Evolutionary conservation across 1,139 yeast species (phyloP).

Genomic region (Diutina ranongensis): DNA sequence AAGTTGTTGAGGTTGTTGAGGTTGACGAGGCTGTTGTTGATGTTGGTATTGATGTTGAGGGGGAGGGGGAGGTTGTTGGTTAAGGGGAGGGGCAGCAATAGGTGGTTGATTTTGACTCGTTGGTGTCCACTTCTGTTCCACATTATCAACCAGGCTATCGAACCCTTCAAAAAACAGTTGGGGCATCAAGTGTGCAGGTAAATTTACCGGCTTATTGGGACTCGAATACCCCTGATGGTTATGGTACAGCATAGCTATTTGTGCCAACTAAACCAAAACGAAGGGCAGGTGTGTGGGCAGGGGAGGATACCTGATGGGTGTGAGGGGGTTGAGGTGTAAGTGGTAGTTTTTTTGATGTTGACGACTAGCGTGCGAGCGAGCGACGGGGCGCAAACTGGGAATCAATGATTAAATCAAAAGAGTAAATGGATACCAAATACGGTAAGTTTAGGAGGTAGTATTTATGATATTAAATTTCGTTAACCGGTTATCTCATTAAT

Average conservation of each 20-base stretch:
- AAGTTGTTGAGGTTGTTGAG: not conserved
- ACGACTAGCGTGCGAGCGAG: not conserved
- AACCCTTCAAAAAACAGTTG: constrained; percentile 5
- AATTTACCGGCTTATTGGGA: constrained; percentile 2
- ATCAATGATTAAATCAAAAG: too few species aligned
- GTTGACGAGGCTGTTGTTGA: not conserved
- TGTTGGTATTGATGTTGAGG: not conserved
- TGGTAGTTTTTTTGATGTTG: not conserved
- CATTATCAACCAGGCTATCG: constrained; percentile 1
- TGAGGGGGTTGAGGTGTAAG: not conserved
- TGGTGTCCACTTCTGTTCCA: not conserved
- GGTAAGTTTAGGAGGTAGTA: too few species aligned
- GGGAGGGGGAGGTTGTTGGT: not conserved
- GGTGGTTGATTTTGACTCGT: not conserved
- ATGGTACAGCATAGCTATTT: constrained; percentile 2
- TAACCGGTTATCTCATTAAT: too few species aligned
- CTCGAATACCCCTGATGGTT: constrained; percentile 4
- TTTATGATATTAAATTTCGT: too few species aligned
- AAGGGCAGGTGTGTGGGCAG: not conserved
- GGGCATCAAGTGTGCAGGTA: constrained; percentile 5
- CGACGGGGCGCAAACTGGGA: not conserved
- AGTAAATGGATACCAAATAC: too few species aligned
- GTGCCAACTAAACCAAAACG: not conserved
- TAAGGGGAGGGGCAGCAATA: not conserved
- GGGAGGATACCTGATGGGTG: not conserved